Evolutionary conservation across 352 stramenopile species (phyloP).

Genomic region (Pythium guiyangense): DNA sequence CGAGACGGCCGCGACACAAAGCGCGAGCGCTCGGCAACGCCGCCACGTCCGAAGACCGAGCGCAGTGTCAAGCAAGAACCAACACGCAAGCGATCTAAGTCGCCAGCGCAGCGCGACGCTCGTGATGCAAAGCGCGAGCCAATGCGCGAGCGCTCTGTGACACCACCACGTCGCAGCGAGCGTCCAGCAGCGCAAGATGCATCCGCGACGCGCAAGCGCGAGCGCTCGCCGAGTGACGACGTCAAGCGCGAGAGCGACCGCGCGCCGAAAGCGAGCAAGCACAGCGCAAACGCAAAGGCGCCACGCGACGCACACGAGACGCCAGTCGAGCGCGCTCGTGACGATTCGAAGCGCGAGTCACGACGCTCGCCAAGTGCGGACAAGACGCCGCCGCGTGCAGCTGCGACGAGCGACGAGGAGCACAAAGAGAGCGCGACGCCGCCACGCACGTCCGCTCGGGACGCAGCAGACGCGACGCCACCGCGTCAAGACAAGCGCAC

Average conservation of each 20-base stretch:
- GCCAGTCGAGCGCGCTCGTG: background rate
- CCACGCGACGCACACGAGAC: background rate
- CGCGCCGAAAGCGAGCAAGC: slow-evolving; percentile 2
- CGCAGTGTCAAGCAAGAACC: background rate
- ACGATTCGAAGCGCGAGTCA: slow-evolving; percentile 1
- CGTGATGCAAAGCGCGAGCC: background rate
- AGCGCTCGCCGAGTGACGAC: slow-evolving; percentile 7
- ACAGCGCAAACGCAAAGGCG: background rate
- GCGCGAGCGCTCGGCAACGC: slow-evolving; percentile 6
- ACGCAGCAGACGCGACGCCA: too few species aligned
- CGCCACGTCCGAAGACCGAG: slow-evolving; percentile 3
- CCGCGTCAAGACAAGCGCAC: background rate
- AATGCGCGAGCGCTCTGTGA: slow-evolving; percentile 2
- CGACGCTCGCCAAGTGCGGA: slow-evolving; percentile 5
- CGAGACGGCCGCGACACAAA: background rate
- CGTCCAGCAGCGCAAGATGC: background rate
- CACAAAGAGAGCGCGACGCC: background rate
- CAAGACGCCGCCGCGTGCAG: background rate
- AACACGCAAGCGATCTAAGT: background rate
- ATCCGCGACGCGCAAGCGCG: slow-evolving; percentile 9
- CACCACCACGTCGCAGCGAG: slow-evolving; percentile 4
- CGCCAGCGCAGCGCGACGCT: background rate
- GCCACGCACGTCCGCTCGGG: background rate
- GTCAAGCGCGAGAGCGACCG: slow-evolving; percentile 5
- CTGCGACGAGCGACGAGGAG: background rate